Evolutionary conservation across 2,329 filamentous ascomycete genomes (phyloP).

Genomic region (Alternaria sp.): DNA sequence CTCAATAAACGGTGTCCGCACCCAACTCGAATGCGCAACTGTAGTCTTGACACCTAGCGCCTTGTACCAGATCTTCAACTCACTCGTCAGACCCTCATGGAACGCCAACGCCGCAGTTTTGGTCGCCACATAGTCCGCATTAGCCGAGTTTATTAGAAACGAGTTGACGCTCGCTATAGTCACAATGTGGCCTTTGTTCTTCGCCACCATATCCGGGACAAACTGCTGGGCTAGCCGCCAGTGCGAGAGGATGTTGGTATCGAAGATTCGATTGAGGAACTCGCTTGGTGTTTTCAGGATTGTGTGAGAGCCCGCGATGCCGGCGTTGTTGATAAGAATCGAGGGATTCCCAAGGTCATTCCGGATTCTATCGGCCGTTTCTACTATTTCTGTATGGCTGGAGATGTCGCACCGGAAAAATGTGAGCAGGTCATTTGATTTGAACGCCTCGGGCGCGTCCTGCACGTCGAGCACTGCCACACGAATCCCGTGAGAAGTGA

Average conservation of each 20-base stretch:
- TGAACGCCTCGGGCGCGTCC: constrained; percentile 13
- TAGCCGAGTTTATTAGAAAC: constrained; percentile 23
- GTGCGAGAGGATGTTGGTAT: constrained; percentile 30
- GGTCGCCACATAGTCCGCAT: constrained; percentile 29
- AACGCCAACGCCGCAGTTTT: constrained; percentile 31
- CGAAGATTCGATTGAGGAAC: constrained; percentile 24
- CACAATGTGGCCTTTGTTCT: constrained; percentile 34
- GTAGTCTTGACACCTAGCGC: constrained; percentile 31
- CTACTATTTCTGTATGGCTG: constrained; percentile 16
- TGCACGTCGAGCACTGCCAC: constrained; percentile 29
- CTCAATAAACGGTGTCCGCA: constrained; percentile 47
- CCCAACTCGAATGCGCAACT: constrained; percentile 48
- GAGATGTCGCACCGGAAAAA: constrained; percentile 33
- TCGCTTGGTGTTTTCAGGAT: constrained; percentile 17
- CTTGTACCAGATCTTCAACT: constrained; percentile 45
- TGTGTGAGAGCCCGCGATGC: constrained; percentile 21
- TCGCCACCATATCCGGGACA: constrained; percentile 31
- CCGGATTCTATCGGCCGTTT: constrained; percentile 20
- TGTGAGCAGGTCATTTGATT: constrained; percentile 18
- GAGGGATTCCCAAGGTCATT: constrained; percentile 24
- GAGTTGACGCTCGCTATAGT: constrained; percentile 29
- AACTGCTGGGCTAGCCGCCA: constrained; percentile 30
- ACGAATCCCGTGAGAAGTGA: constrained; percentile 18
- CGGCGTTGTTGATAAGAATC: constrained; percentile 39
- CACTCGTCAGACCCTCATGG: constrained; percentile 40